Evolutionary conservation across 1,284 basidiomycete genomes (phyloP).

Genomic region (Leucoagaricus sp.): DNA sequence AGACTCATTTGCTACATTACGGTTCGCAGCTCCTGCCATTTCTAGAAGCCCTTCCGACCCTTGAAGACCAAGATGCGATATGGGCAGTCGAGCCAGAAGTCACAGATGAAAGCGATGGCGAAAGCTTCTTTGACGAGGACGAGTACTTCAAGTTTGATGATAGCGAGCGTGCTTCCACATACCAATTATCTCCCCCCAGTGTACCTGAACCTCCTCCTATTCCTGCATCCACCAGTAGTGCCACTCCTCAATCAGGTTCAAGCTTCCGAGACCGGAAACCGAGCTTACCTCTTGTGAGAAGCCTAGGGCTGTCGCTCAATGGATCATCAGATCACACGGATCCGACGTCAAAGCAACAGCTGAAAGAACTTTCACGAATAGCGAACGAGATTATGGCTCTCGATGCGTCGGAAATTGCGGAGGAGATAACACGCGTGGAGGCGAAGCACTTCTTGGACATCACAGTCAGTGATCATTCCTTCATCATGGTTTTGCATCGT

Average conservation of each 20-base stretch:
- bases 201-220: slow-evolving; percentile 7
- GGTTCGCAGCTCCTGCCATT: slow-evolving; percentile 80
- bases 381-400: slow-evolving; percentile 53
- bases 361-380: slow-evolving; percentile 61
- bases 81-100: slow-evolving; percentile 72
- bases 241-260: neutral
- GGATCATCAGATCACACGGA: slow-evolving; percentile 28
- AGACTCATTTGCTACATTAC: slow-evolving; percentile 79
- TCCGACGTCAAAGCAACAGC: slow-evolving; percentile 48
- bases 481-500: neutral
- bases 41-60: slow-evolving; percentile 59
- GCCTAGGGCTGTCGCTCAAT: slow-evolving; percentile 26
- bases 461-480: slow-evolving; percentile 47
- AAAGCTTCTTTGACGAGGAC: slow-evolving; percentile 53
- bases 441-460: slow-evolving; percentile 67
- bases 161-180: slow-evolving; percentile 9
- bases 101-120: slow-evolving; percentile 64
- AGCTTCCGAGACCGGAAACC: slow-evolving; percentile 56
- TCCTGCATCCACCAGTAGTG: slow-evolving; percentile 1
- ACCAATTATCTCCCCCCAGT: slow-evolving; percentile 1
- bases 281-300: slow-evolving; percentile 54
- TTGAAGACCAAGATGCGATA: slow-evolving; percentile 63
- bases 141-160: slow-evolving; percentile 37
- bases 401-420: slow-evolving; percentile 66
- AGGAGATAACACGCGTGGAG: slow-evolving; percentile 76